phyloP scores from a whole-genome alignment of 2,329 filamentous ascomycete species.

The Diplocarpon rosae region DNA sequence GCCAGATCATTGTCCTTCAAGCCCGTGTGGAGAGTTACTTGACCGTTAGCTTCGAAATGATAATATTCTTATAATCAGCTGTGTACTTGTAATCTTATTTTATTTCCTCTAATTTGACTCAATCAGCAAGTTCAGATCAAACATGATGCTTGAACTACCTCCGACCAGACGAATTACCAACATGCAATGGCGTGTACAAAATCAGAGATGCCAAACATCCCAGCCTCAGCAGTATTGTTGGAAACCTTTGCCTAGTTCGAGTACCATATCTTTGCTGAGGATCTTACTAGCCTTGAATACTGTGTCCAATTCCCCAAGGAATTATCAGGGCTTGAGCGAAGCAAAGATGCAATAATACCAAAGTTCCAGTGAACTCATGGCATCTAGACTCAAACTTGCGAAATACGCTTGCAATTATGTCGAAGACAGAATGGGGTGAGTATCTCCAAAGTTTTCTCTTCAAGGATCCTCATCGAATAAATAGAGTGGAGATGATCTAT shows the following conservation, averaged over 20 bases:
- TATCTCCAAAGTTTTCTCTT: too few relatives aligned
- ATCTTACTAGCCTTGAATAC: not conserved
- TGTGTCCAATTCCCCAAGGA: not conserved
- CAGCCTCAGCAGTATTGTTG: not conserved
- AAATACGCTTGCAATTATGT: too few relatives aligned
- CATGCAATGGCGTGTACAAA: too few relatives aligned
- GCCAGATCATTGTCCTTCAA: slow-evolving; percentile 31
- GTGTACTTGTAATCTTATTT: slow-evolving; percentile 32
- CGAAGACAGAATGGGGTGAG: too few relatives aligned
- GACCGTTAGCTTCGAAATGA: slow-evolving; percentile 27
- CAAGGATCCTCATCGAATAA: too few relatives aligned
- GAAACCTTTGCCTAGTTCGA: not conserved
- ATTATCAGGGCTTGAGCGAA: not conserved
- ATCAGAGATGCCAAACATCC: too few relatives aligned
- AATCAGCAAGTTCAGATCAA: not conserved
- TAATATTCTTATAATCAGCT: not conserved
- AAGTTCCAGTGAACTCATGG: not conserved
- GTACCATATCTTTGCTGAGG: slow-evolving; percentile 1
- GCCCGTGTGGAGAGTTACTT: slow-evolving; percentile 40
- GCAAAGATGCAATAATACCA: not conserved
- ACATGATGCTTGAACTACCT: too few relatives aligned
- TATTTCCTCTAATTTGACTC: slow-evolving; percentile 47
- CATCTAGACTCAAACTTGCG: too few relatives aligned
- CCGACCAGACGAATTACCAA: too few relatives aligned
- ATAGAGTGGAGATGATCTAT: too few relatives aligned